phyloP scores from a whole-genome alignment of 108 stramenopile genomes.

The Fistulifera solaris region DNA sequence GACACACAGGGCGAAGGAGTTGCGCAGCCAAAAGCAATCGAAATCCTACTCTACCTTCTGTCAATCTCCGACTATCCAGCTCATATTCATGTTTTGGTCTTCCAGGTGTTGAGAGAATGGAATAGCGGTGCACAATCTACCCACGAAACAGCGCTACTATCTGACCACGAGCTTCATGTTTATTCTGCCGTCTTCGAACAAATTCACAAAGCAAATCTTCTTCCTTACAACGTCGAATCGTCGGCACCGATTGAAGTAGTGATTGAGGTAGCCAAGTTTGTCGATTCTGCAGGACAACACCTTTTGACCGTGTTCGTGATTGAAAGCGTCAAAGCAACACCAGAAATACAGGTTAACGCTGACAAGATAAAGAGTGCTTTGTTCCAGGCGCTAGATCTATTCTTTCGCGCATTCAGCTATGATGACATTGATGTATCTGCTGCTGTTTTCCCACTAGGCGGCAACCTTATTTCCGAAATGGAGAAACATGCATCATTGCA shows the following conservation, averaged over 20 bases:
- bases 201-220: slow-evolving; percentile 14
- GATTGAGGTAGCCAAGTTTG: slow-evolving; percentile 51
- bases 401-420: slow-evolving; percentile 53
- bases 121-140: neutral
- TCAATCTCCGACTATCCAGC: too few species aligned
- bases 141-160: too few species aligned
- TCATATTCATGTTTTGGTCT: too few species aligned
- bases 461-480: slow-evolving; percentile 8
- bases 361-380: slow-evolving; percentile 6
- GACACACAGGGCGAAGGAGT: too few species aligned
- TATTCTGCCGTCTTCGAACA: slow-evolving; percentile 21
- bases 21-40: too few species aligned
- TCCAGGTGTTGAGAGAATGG: slow-evolving; percentile 8
- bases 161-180: too few species aligned
- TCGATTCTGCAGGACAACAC: slow-evolving; percentile 32
- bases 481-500: neutral
- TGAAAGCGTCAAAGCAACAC: neutral
- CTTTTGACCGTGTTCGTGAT: slow-evolving; percentile 21
- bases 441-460: slow-evolving; percentile 48
- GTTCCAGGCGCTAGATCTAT: slow-evolving; percentile 29
- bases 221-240: slow-evolving; percentile 5
- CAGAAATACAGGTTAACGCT: neutral
- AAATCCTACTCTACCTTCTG: too few species aligned
- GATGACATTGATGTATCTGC: slow-evolving; percentile 79
- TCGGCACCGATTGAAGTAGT: slow-evolving; percentile 35